These are phyloP conservation scores for Pseudogymnoascus sp. DNA, from an alignment of 2,329 filamentous ascomycete genomes.

Conservation along the genomic window DNA sequence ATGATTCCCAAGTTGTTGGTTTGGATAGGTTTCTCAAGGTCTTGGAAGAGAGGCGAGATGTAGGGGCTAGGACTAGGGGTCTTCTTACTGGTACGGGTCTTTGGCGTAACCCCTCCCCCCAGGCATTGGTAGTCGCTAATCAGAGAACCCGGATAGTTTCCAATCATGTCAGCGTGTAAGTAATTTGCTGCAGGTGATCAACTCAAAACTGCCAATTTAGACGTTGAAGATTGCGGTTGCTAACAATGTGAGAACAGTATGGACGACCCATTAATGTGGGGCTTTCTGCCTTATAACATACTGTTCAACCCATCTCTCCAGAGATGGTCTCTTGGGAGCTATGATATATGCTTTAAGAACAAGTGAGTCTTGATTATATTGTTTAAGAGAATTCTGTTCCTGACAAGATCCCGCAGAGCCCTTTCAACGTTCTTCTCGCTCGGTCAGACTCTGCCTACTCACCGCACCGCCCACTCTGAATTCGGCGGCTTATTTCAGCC, in stretches of 20 bases:
- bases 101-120: not conserved
- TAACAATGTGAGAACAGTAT: conserved; percentile 48
- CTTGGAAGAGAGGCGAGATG: conserved; percentile 65
- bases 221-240: not conserved
- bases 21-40: conserved; percentile 67
- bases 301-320: conserved; percentile 65
- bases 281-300: conserved; percentile 70
- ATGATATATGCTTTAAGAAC: conserved; percentile 92
- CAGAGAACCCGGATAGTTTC: conserved; percentile 50
- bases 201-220: not conserved
- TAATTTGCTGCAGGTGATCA: conserved; percentile 29
- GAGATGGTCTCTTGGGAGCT: conserved; percentile 84
- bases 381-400: not conserved
- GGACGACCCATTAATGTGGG: conserved; percentile 94
- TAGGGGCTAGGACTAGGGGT: conserved; percentile 61
- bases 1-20: conserved; percentile 68
- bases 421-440: conserved; percentile 75
- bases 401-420: conserved; percentile 40
- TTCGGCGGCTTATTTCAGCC: conserved; percentile 85
- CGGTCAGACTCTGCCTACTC: conserved; percentile 85
- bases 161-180: conserved; percentile 84
- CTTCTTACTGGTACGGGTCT: conserved; percentile 66
- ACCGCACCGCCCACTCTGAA: conserved; percentile 67
- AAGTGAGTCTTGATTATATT: conserved; percentile 46
- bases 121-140: conserved; percentile 12